Evolutionary conservation across 441 rosid genomes (phyloP).

Genomic region (Cnidoscolus chayamansa): DNA sequence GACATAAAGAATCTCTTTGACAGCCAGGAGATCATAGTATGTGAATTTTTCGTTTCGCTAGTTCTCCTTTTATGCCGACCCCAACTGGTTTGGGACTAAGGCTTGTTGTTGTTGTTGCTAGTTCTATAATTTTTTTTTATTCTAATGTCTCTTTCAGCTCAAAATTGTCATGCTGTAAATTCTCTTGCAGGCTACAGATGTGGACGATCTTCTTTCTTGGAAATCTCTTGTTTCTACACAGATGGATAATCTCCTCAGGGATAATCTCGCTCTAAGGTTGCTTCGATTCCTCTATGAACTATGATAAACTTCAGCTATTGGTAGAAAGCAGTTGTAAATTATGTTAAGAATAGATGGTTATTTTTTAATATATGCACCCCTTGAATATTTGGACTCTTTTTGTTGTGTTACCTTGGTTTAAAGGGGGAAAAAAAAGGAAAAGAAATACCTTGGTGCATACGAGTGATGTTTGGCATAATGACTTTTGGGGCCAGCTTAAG

Average conservation of each 20-base stretch:
- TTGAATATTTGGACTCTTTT: neutral
- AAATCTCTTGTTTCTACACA: slow-evolving; percentile 50
- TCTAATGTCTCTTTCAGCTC: neutral
- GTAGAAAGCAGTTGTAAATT: neutral
- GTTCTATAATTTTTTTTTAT: neutral
- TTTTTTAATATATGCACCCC: neutral
- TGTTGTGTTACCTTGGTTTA: neutral
- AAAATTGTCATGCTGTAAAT: slow-evolving; percentile 3
- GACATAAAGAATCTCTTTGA: slow-evolving; percentile 44
- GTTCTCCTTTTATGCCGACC: neutral
- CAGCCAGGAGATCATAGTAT: slow-evolving; percentile 48
- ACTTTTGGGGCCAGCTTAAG: neutral
- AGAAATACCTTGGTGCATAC: neutral
- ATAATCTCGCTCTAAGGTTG: slow-evolving; percentile 56
- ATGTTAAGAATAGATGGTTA: neutral
- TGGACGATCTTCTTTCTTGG: slow-evolving; percentile 54
- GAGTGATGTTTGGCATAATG: neutral
- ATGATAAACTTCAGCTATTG: slow-evolving; percentile 7
- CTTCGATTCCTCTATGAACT: slow-evolving; percentile 1
- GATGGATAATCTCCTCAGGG: slow-evolving; percentile 39
- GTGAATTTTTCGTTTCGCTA: slow-evolving; percentile 23
- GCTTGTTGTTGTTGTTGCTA: too few species aligned
- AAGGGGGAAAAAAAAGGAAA: too few species aligned
- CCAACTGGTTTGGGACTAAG: too few species aligned
- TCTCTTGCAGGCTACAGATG: slow-evolving; percentile 49